These are phyloP conservation scores for Phytophthora vignae DNA, from an alignment of 352 stramenopile genomes.

Conservation along the genomic window DNA sequence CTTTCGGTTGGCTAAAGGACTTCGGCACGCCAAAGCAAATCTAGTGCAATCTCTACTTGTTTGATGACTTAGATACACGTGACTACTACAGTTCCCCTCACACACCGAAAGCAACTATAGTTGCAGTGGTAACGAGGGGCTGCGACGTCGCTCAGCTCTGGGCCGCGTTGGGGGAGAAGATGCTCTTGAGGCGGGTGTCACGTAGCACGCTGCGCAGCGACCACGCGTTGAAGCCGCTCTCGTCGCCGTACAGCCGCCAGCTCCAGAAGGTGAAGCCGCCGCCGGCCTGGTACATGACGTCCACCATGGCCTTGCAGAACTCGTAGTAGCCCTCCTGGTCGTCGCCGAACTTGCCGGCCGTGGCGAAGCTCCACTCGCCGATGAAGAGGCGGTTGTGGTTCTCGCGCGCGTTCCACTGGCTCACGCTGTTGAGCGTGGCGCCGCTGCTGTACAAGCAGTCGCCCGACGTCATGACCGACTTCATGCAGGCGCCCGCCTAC, in stretches of 20 bases:
- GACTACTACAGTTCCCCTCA: background rate
- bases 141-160: constrained; percentile 14
- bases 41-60: constrained; percentile 16
- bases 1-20: background rate
- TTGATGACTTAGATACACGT: background rate
- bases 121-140: background rate
- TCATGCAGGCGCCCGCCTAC: no score
- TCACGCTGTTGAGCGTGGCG: no score
- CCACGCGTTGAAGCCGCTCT: constrained; percentile 67
- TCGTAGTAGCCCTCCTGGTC: constrained; percentile 53
- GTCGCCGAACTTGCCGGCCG: constrained; percentile 58
- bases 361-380: constrained; percentile 59
- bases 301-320: constrained; percentile 58
- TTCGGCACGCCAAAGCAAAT: background rate
- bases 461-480: no score
- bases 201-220: constrained; percentile 70
- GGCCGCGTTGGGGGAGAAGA: constrained; percentile 25
- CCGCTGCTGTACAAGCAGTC: no score
- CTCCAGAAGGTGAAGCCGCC: constrained; percentile 80
- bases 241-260: constrained; percentile 70
- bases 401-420: constrained; percentile 46
- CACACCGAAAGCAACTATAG: constrained; percentile 8
- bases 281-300: constrained; percentile 60
- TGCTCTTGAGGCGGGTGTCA: constrained; percentile 41
- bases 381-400: constrained; percentile 57